Base-by-base conservation (phyloP, 1,139 yeast genomes). In the Oligophagozyma castellii region DNA sequence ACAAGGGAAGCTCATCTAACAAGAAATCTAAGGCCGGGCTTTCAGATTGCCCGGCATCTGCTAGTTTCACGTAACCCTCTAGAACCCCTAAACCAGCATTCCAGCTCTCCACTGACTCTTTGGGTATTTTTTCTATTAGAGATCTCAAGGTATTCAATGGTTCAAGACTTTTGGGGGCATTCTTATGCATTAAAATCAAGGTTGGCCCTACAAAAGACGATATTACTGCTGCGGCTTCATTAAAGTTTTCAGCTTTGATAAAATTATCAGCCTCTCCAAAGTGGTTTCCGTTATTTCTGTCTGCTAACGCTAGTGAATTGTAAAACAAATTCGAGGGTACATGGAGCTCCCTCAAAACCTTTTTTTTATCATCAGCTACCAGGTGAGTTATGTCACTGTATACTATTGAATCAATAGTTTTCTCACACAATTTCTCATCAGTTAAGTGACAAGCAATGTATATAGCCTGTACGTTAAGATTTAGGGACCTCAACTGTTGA, bases 261-360 rank as follows among this genome's bases (percentile, higher is more conserved):
- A 78, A 64, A 14, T 75, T 69, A 28, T 64, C 59, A 2, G 75
- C 70, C 38, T 83, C 86, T 6, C 64, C 60, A 58, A 73, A 61
- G 39, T 59, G 64, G 30, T 77, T 67, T 2, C 65, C 38, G 20
- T 32, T 32, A 34, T 42, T 43, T 31, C 44, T 41, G 23, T 40
- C 41, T 20, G 56, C 48, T 14, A 63, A 48, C 0, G 83, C 74
- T 22, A 67, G 56, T 1, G 80, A 65, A 46, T 68, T 71, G 36
- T 63, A 59, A 4, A 73, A 51, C 12, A 70, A 38, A 5, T 51
- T 40, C 3, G 51, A 37, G 3, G 84, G 80, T 11, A 77, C 50
- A 24, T 56, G 52, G 28, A 70, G 43, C 14, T 53, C 53, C 1
- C 56, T 47, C 24, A 67, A 53, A 12, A 59, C 55, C 6, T 45